Evolutionary conservation across 2,329 filamentous ascomycete species (phyloP), one percentile per base, ranked within the genome.

Genomic region (Sphaerulina musiva): DNA sequence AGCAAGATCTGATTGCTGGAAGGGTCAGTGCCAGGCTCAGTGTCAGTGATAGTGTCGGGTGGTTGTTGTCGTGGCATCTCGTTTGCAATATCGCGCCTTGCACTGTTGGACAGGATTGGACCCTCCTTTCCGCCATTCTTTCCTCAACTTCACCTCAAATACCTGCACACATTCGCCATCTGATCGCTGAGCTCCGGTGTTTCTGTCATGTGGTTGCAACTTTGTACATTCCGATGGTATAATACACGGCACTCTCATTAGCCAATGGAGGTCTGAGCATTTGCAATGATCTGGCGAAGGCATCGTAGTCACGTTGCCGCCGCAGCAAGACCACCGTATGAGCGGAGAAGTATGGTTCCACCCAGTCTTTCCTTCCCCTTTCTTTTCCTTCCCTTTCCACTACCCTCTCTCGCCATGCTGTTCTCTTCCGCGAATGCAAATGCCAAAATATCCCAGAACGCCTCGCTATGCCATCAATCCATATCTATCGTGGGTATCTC

Each of bases 391-490:
- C 26, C 26, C 39, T 29, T 29, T 29, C 26, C 26, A 29, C 26
- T 29, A 4, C 26, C 26, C 26, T 29, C 26, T 29, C 29, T 36
- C 41, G 32, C 23, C 42, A 46, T 51, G 41, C 48, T 40, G 48
- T 42, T 43, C 39, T 48, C 38, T 43, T 36, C 26, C 39, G 45
- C 44, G 14, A 14, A 53, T 48, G 51, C 45, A 56, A 55, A 56
- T 55, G 53, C 41, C 40, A 49, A 51, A 45, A 29, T 12, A 42
- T 50, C 44, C 50, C 57, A 43, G 39, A 64, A 64, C 62, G 57
- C 63, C 63, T 39, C 62, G 61, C 62, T 64, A 64, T 65, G 62
- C 61, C 62, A 55, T 62, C 57, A 57, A 54, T 57, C 46, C 50
- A 31, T 26, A 20, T 49, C 34, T 38, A 8, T 38, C 29, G 39